A percentile compares a stretch with the other conserved stretches of the same genome.
phyloP scores from a whole-genome alignment of 495 filamentous ascomycete genomes.

The Aspergillus cristatus region DNA sequence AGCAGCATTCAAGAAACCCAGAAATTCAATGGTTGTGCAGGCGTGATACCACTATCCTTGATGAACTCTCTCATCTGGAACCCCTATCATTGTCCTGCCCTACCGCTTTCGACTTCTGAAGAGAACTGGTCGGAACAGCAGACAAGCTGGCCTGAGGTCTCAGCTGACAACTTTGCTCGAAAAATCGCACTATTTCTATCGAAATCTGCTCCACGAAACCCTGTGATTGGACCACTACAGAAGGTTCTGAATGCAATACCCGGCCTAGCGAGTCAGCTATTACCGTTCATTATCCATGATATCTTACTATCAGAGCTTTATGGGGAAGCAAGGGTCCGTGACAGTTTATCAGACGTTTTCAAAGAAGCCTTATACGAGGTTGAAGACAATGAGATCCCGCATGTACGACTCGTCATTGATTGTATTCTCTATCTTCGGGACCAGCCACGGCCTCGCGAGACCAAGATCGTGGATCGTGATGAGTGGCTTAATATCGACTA shows the following conservation, averaged over 20 bases:
- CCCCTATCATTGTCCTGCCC: constrained; percentile 30
- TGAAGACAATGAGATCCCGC: constrained; percentile 28
- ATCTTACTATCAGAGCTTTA: constrained; percentile 50
- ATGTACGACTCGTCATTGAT: constrained; percentile 58
- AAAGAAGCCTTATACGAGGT: constrained; percentile 21
- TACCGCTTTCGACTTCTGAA: constrained; percentile 11
- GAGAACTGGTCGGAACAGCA: constrained; percentile 6
- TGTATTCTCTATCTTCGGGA: constrained; percentile 82
- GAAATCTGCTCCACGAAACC: constrained; percentile 47
- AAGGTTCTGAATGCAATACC: constrained; percentile 52
- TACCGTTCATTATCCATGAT: constrained; percentile 76
- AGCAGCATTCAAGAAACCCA: constrained; percentile 40
- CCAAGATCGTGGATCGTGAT: constrained; percentile 65
- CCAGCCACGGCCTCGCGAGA: constrained; percentile 64
- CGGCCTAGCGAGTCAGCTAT: constrained; percentile 57
- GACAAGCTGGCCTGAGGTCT: constrained; percentile 8
- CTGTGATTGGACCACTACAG: constrained; percentile 56
- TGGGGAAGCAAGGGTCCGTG: constrained; percentile 15
- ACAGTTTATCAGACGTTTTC: constrained; percentile 38
- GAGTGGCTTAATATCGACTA: constrained; percentile 83
- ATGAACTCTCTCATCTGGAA: constrained; percentile 37
- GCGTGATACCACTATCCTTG: constrained; percentile 28
- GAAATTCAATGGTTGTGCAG: constrained; percentile 40
- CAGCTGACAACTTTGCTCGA: constrained; percentile 51
- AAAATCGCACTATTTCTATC: constrained; percentile 53